Conservation (phyloP, 1,139 yeast species). For the Candida frijolesensis region DNA sequence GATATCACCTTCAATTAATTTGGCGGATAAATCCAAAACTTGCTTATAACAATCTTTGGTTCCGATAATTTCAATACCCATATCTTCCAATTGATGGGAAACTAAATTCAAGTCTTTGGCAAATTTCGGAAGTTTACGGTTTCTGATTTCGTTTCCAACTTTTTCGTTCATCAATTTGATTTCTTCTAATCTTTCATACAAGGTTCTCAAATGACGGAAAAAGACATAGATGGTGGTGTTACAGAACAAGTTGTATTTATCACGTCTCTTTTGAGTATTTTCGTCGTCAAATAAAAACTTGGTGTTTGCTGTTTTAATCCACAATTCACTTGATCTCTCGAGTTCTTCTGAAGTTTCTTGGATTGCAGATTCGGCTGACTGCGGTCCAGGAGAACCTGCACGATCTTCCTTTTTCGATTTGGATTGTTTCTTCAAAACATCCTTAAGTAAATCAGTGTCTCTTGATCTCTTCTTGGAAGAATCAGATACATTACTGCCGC, state of each 20-base stretch:
- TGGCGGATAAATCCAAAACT: constrained; percentile 69
- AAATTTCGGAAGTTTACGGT: constrained; percentile 72
- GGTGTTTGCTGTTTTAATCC: constrained; percentile 56
- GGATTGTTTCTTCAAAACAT: constrained; percentile 72
- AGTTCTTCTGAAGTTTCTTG: constrained; percentile 44
- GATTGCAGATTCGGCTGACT: constrained; percentile 37
- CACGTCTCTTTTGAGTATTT: constrained; percentile 31
- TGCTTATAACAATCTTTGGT: constrained; percentile 75
- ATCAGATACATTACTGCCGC: constrained; percentile 13
- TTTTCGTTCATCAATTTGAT: constrained; percentile 67
- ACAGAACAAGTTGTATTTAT: constrained; percentile 76
- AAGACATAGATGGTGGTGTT: constrained; percentile 92
- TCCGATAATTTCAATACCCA: constrained; percentile 74
- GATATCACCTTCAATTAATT: constrained; percentile 83
- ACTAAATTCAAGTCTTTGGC: constrained; percentile 86
- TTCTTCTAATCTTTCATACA: constrained; percentile 79
- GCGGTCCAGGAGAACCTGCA: constrained; percentile 33
- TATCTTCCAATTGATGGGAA: constrained; percentile 78
- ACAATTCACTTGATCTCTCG: constrained; percentile 64
- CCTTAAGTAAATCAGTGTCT: constrained; percentile 69
- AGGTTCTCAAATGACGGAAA: constrained; percentile 80
- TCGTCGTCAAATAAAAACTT: constrained; percentile 32
- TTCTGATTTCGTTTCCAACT: constrained; percentile 71
- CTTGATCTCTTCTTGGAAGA: constrained; percentile 53
- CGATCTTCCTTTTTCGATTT: constrained; percentile 46